These are phyloP conservation scores for Trichosporon sp. DNA, from an alignment of 1,284 basidiomycete species.

Conservation along the genomic window DNA sequence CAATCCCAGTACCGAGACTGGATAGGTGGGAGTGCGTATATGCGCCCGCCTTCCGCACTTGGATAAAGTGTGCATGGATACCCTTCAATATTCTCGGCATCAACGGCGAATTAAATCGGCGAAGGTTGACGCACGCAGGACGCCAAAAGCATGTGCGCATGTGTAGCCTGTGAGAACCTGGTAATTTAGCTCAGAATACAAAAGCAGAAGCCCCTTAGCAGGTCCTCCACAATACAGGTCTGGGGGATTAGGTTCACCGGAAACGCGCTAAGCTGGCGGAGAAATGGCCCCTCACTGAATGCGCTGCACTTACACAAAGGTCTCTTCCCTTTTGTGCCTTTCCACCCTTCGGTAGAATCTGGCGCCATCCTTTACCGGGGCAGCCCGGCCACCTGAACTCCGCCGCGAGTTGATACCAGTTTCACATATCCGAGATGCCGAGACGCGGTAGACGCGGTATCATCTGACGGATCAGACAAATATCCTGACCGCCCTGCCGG, in stretches of 20 bases:
- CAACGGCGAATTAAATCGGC: neutral
- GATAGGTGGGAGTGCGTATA: neutral
- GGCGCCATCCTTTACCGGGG: too few relatives aligned
- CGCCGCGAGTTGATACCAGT: neutral
- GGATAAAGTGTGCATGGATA: neutral
- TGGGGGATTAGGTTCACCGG: neutral
- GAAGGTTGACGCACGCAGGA: neutral
- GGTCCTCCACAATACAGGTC: neutral
- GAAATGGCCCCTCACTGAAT: neutral
- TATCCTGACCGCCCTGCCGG: too few relatives aligned
- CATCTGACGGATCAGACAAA: too few relatives aligned
- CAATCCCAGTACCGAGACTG: neutral
- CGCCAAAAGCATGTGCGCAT: neutral
- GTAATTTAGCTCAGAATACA: neutral
- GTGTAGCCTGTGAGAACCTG: neutral
- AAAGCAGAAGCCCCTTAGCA: neutral
- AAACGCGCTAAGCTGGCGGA: neutral
- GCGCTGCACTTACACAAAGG: neutral
- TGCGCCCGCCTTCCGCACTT: neutral
- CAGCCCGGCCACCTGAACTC: neutral
- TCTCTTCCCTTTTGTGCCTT: neutral
- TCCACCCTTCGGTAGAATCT: too few relatives aligned
- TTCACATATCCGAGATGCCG: neutral
- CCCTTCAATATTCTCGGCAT: neutral
- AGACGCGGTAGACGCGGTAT: neutral